Percentiles rank a stretch among this genome's conserved stretches.
phyloP scores from a whole-genome alignment of 2,329 filamentous ascomycete genomes.

The Colletotrichum orchidophilum region DNA sequence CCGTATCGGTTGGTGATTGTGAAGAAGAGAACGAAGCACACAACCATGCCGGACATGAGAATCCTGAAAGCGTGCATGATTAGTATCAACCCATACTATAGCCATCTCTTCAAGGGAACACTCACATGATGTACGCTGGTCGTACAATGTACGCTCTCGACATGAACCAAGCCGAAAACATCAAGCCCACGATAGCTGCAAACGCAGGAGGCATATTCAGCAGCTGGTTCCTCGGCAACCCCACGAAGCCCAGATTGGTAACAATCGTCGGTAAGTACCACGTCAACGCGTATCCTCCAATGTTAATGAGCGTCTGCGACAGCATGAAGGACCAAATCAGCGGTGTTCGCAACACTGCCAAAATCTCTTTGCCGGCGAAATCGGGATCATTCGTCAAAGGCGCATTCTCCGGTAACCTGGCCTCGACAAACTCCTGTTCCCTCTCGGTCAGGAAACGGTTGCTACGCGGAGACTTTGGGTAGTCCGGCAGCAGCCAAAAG shows the following conservation, averaged over 20 bases:
- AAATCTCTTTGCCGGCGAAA: slow-evolving; percentile 47
- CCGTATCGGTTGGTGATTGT: slow-evolving; percentile 48
- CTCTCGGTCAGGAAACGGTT: slow-evolving; percentile 47
- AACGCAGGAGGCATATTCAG: slow-evolving; percentile 56
- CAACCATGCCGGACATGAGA: slow-evolving; percentile 50
- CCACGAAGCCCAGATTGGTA: slow-evolving; percentile 51
- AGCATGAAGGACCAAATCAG: slow-evolving; percentile 39
- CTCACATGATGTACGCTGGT: slow-evolving; percentile 48
- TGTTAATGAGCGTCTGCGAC: slow-evolving; percentile 46
- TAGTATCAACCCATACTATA: too few relatives aligned
- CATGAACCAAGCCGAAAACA: slow-evolving; percentile 50
- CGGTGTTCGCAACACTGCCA: slow-evolving; percentile 41
- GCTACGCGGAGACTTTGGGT: slow-evolving; percentile 50
- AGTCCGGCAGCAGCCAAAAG: slow-evolving; percentile 51
- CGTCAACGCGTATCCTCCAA: slow-evolving; percentile 51
- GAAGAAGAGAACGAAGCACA: slow-evolving; percentile 54
- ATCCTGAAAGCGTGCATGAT: slow-evolving; percentile 38
- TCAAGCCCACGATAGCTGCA: slow-evolving; percentile 48
- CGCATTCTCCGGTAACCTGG: slow-evolving; percentile 48
- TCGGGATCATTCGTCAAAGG: slow-evolving; percentile 47
- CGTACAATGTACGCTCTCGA: slow-evolving; percentile 49
- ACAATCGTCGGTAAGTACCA: slow-evolving; percentile 54
- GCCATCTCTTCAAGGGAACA: not conserved
- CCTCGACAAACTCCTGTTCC: slow-evolving; percentile 52
- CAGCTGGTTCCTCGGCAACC: slow-evolving; percentile 53